Conservation (phyloP, 2,329 filamentous ascomycete genomes). For the Epichloe baconii region DNA sequence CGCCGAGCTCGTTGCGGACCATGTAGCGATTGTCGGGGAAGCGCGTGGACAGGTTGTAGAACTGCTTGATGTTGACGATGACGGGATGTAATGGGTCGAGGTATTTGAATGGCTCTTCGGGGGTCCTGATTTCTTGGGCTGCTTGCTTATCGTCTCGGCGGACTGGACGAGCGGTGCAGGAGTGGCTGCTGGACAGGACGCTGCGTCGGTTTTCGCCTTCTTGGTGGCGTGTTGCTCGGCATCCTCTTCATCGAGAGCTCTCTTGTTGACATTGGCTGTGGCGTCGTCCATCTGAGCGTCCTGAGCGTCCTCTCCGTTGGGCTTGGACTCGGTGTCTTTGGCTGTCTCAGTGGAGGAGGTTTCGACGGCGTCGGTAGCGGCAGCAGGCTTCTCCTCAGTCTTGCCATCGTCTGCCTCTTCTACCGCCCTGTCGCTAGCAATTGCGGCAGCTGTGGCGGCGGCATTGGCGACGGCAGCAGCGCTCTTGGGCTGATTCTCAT, state of each 20-base stretch:
- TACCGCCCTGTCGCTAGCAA: conserved; percentile 12
- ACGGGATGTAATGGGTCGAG: conserved; percentile 62
- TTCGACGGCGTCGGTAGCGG: conserved; percentile 12
- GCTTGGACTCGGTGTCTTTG: conserved; percentile 16
- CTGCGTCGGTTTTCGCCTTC: conserved; percentile 31
- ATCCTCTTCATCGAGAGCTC: conserved; percentile 22
- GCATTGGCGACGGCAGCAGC: conserved; percentile 3
- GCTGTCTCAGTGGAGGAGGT: conserved; percentile 10
- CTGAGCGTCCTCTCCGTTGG: conserved; percentile 12
- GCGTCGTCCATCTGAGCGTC: conserved; percentile 16
- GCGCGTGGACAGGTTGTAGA: conserved; percentile 71
- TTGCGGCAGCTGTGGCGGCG: conserved; percentile 3
- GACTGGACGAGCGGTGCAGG: conserved; percentile 6
- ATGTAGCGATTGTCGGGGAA: conserved; percentile 90
- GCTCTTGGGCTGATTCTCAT: conserved; percentile 44
- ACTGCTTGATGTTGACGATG: conserved; percentile 62
- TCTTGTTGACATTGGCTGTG: conserved; percentile 20
- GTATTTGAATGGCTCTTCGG: conserved; percentile 93
- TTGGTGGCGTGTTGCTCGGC: conserved; percentile 29
- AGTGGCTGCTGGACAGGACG: conserved; percentile 8
- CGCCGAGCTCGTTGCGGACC: conserved; percentile 83
- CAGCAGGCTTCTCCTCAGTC: conserved; percentile 12
- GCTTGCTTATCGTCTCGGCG: conserved; percentile 18
- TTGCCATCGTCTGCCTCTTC: conserved; percentile 11
- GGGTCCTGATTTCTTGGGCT: conserved; percentile 34